These are phyloP conservation scores for Lagenidium sp. DNA, from an alignment of 352 stramenopile species.

Conservation along the genomic window DNA sequence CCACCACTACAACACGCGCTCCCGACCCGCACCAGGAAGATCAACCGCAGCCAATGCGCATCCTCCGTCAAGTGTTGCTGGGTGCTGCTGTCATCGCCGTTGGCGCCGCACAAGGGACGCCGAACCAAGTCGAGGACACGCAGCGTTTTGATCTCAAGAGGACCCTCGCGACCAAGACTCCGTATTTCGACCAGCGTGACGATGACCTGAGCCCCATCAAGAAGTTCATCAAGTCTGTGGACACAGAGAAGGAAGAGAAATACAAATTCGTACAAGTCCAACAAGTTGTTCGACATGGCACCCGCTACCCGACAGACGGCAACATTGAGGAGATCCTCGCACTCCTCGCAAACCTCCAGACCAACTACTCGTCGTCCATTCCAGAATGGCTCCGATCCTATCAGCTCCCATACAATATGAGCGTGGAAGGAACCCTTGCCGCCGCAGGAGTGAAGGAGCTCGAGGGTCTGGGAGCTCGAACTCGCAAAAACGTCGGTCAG, in stretches of 20 bases:
- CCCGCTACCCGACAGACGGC: slow-evolving; percentile 34
- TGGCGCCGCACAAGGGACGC: too few species aligned
- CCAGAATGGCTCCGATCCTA: slow-evolving; percentile 60
- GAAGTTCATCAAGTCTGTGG: neutral
- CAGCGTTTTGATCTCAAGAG: slow-evolving; percentile 14
- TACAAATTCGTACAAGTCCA: slow-evolving; percentile 16
- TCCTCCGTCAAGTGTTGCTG: too few species aligned
- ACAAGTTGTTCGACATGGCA: slow-evolving; percentile 14
- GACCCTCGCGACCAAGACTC: slow-evolving; percentile 13
- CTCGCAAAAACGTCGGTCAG: slow-evolving; percentile 5
- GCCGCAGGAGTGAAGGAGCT: slow-evolving; percentile 13
- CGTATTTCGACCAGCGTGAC: slow-evolving; percentile 12
- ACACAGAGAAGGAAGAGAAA: neutral
- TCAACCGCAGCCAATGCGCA: too few species aligned
- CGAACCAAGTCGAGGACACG: too few species aligned
- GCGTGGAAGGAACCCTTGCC: slow-evolving; percentile 31
- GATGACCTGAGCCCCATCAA: neutral
- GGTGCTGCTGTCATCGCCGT: too few species aligned
- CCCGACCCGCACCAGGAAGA: too few species aligned
- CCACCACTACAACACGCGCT: too few species aligned
- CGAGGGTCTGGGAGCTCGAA: slow-evolving; percentile 2
- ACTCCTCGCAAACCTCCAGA: slow-evolving; percentile 30
- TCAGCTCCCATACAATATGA: slow-evolving; percentile 55
- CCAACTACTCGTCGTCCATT: slow-evolving; percentile 17
- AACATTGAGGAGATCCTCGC: slow-evolving; percentile 42